Conservation (phyloP, 2,329 filamentous ascomycete genomes). For the Aspergillus amoenus region DNA sequence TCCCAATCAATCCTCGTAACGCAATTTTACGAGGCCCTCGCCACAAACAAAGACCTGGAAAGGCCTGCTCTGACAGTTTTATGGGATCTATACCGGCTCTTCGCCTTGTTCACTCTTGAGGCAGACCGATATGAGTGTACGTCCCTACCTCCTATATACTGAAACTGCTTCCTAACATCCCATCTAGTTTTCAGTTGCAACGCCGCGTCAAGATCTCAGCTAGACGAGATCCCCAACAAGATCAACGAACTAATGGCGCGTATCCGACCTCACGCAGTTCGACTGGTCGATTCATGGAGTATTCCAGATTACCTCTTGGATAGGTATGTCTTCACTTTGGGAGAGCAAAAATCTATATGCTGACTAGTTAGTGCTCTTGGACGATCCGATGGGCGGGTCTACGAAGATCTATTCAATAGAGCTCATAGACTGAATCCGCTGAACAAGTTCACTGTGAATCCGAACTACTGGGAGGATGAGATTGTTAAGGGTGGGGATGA, state of each 20-base stretch:
- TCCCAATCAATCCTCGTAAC: constrained; percentile 51
- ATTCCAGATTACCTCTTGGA: constrained; percentile 55
- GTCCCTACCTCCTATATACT: background rate
- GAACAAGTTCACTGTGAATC: constrained; percentile 53
- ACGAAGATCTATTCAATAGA: constrained; percentile 53
- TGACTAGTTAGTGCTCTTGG: constrained; percentile 46
- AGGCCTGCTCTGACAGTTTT: constrained; percentile 33
- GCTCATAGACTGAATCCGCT: constrained; percentile 54
- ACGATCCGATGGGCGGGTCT: constrained; percentile 53
- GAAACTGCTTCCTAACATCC: background rate
- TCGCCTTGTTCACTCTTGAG: constrained; percentile 50
- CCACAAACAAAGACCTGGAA: constrained; percentile 25
- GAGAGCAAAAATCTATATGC: background rate
- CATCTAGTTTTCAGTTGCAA: constrained; percentile 42
- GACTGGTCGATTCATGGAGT: constrained; percentile 53
- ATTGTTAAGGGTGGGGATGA: constrained; percentile 24
- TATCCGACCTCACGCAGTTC: constrained; percentile 53
- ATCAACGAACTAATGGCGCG: constrained; percentile 50
- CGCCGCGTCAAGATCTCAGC: constrained; percentile 41
- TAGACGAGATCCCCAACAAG: constrained; percentile 41
- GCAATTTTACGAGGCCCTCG: constrained; percentile 47
- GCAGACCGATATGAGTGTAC: constrained; percentile 33
- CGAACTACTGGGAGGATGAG: constrained; percentile 29
- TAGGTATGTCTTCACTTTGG: constrained; percentile 19
- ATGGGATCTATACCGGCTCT: constrained; percentile 48